Conservation (phyloP, 2,329 filamentous ascomycete genomes). For the Sporothrix mexicana region DNA sequence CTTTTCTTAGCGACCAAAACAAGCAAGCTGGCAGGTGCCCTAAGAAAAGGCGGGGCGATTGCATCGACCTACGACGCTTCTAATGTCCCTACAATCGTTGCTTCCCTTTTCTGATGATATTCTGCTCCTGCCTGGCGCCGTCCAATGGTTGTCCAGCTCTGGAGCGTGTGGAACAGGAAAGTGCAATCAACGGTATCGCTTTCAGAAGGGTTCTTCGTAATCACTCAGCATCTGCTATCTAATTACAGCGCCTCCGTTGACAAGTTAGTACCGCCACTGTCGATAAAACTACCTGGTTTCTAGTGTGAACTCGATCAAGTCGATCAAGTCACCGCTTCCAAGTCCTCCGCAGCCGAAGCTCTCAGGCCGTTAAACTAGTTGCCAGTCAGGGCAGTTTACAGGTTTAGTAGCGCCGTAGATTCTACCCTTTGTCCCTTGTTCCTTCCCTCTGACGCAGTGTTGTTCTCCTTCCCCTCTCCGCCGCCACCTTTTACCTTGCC, state of each 20-base stretch:
- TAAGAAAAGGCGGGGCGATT: constrained; percentile 1
- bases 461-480: background rate
- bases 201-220: constrained; percentile 22
- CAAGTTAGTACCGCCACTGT: background rate
- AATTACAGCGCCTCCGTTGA: background rate
- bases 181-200: background rate
- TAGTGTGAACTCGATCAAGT: too few species aligned
- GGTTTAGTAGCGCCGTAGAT: background rate
- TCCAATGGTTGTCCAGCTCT: constrained; percentile 7
- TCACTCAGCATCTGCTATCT: background rate
- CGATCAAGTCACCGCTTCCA: too few species aligned
- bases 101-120: background rate
- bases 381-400: background rate
- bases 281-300: too few species aligned
- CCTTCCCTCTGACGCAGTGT: constrained; percentile 10
- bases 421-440: background rate
- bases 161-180: constrained; percentile 14
- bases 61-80: too few species aligned
- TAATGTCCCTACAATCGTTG: background rate
- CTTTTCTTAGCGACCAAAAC: background rate
- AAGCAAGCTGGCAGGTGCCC: constrained; percentile 6
- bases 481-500: constrained; percentile 7
- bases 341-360: too few species aligned
- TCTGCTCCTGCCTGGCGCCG: background rate
- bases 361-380: too few species aligned